A percentile compares a stretch with the other conserved stretches of the same genome.
These are phyloP conservation scores for Penicillium aurantiogriseum DNA, from an alignment of 2,329 filamentous ascomycete genomes.

Conservation along the genomic window DNA sequence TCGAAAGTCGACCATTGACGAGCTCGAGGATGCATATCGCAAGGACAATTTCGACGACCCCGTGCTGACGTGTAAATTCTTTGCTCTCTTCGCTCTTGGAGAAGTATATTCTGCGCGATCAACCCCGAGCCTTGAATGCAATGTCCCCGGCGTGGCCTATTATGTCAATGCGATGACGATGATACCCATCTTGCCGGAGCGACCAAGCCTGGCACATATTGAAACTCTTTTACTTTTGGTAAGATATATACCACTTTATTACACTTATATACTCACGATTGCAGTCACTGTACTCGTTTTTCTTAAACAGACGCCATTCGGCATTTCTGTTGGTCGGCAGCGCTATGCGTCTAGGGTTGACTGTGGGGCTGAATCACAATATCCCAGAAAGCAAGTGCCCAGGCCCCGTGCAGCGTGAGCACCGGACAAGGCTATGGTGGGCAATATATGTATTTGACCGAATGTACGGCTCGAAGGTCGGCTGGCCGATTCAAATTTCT, in stretches of 20 bases:
- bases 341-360: conserved; percentile 39
- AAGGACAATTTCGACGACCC: conserved; percentile 21
- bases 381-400: conserved; percentile 26
- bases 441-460: conserved; percentile 34
- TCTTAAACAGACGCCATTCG: conserved; percentile 29
- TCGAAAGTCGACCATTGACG: conserved; percentile 32
- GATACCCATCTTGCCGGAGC: conserved; percentile 40
- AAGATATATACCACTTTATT: not conserved
- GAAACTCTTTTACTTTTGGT: conserved; percentile 40
- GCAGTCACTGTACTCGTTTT: conserved; percentile 24
- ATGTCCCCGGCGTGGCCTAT: conserved; percentile 41
- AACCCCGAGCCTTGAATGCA: conserved; percentile 13
- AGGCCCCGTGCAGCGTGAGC: conserved; percentile 32
- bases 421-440: conserved; percentile 31
- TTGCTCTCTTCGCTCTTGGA: conserved; percentile 41
- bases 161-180: conserved; percentile 38
- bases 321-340: conserved; percentile 33
- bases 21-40: conserved; percentile 33
- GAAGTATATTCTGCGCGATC: conserved; percentile 42
- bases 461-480: conserved; percentile 47
- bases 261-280: not conserved
- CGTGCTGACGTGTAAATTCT: conserved; percentile 42
- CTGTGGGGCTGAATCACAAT: conserved; percentile 41
- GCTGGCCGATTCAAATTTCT: conserved; percentile 46
- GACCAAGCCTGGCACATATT: conserved; percentile 42